Evolutionary conservation across 139 green algal genomes (phyloP), one percentile per base, ranked within the genome.

Genomic region (Limnomonas spitsbergensis): DNA sequence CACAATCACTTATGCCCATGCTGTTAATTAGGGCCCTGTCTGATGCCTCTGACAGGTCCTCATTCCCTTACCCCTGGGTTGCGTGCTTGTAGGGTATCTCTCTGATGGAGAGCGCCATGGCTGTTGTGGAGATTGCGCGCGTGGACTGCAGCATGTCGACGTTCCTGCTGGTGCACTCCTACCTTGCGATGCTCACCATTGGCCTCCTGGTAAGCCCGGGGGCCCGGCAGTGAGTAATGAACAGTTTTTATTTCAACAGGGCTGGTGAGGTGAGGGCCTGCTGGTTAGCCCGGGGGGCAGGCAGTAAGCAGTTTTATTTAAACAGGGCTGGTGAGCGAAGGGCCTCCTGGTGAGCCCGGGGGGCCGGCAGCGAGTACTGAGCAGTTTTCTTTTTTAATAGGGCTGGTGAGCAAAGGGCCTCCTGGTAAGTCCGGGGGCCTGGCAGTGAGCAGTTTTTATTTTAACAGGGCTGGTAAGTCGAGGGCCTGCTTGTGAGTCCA

Each of bases 91-190:
- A 89, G 73, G 93, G 92, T 9, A 81, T 87, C 14, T 90, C 77
- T 32, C 86, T 98, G 40, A 85, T 89, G 77, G 89, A 84, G 26
- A 89, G 92, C 73, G 89, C 89, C 4, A 91, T 94, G 83, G 93
- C 89, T 6, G 86, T 90, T 3, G 82, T 94, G 6, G 95, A 98
- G 88, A 82, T 97, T 32, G 91, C 91, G 26, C 87, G 95, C 6
- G 94, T 98, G 70, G 95, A 98, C 81, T 90, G 87, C 56, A 92
- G 82, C 79, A 88, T 93, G 53, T 90, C 82, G 38, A 98, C 95
- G 29, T 98, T 98, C 82, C 83, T 96, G 76, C 87, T 98, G 81
- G 94, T 98, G 71, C 95, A 98, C 86, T 90, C 82, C n/a, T 92
- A 90, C 84, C 87, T 98, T 56, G 91, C 85, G 37, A 93, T 94